phyloP scores from a whole-genome alignment of 2,329 filamentous ascomycete genomes.

The Cladosporium sp. region DNA sequence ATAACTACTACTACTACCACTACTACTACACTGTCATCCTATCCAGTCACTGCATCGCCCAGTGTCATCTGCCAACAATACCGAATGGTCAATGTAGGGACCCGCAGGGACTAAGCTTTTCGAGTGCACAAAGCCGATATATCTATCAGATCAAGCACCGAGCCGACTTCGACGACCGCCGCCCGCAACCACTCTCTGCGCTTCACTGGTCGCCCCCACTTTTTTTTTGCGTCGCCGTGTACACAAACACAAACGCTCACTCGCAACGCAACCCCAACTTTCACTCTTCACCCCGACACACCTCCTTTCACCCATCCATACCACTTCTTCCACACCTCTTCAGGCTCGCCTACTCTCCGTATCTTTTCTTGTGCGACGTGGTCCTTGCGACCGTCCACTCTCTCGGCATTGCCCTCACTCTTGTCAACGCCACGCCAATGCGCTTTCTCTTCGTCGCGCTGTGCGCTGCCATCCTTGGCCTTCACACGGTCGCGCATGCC shows the following conservation, averaged over 20 bases:
- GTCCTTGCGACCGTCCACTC: neutral
- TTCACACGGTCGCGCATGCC: neutral
- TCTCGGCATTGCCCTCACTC: neutral
- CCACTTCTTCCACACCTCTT: neutral
- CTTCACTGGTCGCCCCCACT: neutral
- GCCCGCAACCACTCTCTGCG: neutral
- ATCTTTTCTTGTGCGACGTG: neutral
- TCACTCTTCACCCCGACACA: neutral
- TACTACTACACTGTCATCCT: neutral
- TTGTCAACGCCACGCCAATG: neutral
- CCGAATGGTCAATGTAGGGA: neutral
- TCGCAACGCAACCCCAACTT: neutral
- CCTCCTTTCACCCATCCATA: neutral
- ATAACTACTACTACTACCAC: too few relatives aligned
- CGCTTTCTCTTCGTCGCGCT: neutral
- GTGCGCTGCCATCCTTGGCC: neutral
- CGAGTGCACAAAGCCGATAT: neutral
- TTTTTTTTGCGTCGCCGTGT: neutral
- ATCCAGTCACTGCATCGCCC: neutral
- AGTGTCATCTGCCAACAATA: neutral
- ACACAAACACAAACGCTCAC: slow-evolving; percentile 7
- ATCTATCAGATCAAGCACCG: neutral
- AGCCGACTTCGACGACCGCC: neutral
- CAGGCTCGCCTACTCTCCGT: neutral
- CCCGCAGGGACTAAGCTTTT: neutral